Conservation (phyloP, 73 alveolate genomes). For the Paramecium pentaurelia region DNA sequence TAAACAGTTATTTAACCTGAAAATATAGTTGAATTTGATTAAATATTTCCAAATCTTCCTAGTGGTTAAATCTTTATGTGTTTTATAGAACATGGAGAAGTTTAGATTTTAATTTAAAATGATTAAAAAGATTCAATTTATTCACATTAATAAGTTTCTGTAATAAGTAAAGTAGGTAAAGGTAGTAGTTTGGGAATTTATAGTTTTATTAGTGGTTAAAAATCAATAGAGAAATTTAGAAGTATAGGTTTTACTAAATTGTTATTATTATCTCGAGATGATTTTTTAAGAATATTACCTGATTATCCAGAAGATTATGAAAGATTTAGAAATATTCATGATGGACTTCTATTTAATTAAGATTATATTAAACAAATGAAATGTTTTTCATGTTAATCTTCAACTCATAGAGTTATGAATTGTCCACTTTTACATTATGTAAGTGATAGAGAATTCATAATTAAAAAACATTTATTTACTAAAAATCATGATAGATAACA, state of each 20-base stretch:
- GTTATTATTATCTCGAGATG: slow-evolving; percentile 13
- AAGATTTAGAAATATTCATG: neutral
- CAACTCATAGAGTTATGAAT: neutral
- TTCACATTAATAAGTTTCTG: neutral
- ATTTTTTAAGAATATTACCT: slow-evolving; percentile 14
- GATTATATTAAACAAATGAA: neutral
- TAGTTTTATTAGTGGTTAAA: neutral
- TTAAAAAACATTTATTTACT: neutral
- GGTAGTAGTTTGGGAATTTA: neutral
- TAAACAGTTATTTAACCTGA: neutral
- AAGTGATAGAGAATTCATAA: slow-evolving; percentile 1
- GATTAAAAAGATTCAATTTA: neutral
- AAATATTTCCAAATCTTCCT: neutral
- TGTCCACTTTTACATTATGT: slow-evolving; percentile 1
- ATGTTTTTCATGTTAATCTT: slow-evolving; percentile 1
- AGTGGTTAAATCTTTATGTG: neutral
- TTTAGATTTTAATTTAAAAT: neutral
- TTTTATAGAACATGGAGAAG: neutral
- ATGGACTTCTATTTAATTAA: neutral
- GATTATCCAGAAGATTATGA: slow-evolving; percentile 51
- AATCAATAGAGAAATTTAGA: neutral
- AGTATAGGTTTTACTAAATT: neutral
- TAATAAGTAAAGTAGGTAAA: neutral
- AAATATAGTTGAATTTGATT: slow-evolving; percentile 10
- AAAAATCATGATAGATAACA: neutral